phyloP scores from a whole-genome alignment of 352 stramenopile species.

The Globisporangium mamillatum region DNA sequence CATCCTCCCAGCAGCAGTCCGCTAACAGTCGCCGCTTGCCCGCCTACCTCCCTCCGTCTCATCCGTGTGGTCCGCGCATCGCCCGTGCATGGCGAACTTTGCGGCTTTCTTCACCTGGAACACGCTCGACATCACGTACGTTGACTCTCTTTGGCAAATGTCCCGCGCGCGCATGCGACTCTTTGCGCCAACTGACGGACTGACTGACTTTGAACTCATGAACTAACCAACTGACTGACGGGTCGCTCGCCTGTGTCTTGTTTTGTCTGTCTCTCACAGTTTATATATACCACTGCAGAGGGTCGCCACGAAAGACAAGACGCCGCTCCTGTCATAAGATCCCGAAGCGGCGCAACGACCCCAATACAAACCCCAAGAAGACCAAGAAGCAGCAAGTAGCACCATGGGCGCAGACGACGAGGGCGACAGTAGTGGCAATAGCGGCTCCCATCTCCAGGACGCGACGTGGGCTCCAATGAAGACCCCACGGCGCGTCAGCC shows the following conservation, averaged over 20 bases:
- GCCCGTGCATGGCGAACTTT: conserved; percentile 22
- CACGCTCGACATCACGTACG: conserved; percentile 23
- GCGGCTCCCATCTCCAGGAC: conserved; percentile 13
- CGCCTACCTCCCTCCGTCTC: neutral
- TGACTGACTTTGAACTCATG: too few species aligned
- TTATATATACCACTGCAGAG: conserved; percentile 16
- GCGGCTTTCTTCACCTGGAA: conserved; percentile 23
- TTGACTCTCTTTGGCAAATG: neutral
- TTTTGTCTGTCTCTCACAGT: conserved; percentile 1
- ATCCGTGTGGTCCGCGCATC: neutral
- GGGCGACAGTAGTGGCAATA: conserved; percentile 21
- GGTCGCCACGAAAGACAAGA: neutral
- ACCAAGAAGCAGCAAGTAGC: neutral
- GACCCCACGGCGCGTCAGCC: conserved; percentile 10
- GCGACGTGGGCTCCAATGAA: conserved; percentile 5
- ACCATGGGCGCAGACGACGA: conserved; percentile 19
- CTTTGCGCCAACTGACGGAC: too few species aligned
- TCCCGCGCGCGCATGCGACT: too few species aligned
- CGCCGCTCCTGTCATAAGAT: conserved; percentile 12
- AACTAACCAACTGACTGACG: neutral
- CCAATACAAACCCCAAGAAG: neutral
- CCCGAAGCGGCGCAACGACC: conserved; percentile 8
- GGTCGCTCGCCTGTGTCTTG: neutral
- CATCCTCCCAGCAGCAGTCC: neutral
- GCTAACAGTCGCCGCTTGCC: neutral